These are phyloP conservation scores for Starmera amethionina DNA, from an alignment of 805 yeast genomes.

Conservation along the genomic window DNA sequence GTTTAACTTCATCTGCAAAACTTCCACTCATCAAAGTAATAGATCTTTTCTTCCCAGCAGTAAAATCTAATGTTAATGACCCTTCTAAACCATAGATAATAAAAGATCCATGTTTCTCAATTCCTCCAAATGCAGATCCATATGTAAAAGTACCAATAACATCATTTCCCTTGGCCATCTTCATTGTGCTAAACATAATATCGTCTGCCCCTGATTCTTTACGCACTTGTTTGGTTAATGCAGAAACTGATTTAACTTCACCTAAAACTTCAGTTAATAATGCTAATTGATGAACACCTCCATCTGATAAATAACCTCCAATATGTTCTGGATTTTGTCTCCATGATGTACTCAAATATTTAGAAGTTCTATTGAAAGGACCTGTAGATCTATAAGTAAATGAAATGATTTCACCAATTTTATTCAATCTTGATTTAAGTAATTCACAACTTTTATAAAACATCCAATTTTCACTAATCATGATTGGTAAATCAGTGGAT, in stretches of 20 bases:
- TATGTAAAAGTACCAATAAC: conserved; percentile 79
- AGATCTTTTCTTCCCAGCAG: conserved; percentile 29
- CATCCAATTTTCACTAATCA: conserved; percentile 81
- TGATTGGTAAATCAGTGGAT: conserved; percentile 55
- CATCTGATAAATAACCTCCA: conserved; percentile 89
- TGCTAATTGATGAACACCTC: conserved; percentile 95
- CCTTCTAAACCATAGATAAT: conserved; percentile 76
- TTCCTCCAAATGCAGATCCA: conserved; percentile 80
- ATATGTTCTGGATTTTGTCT: conserved; percentile 84
- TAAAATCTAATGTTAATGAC: conserved; percentile 55
- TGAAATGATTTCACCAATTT: conserved; percentile 63
- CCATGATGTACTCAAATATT: conserved; percentile 71
- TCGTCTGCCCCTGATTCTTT: conserved; percentile 77
- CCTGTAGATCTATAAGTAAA: conserved; percentile 73
- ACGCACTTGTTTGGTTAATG: conserved; percentile 68
- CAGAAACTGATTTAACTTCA: conserved; percentile 58
- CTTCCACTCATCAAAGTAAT: conserved; percentile 23
- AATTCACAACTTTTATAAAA: conserved; percentile 50
- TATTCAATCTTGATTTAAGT: conserved; percentile 47
- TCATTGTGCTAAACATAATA: conserved; percentile 60
- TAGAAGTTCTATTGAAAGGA: conserved; percentile 48
- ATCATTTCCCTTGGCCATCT: conserved; percentile 44
- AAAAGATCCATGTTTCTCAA: conserved; percentile 57
- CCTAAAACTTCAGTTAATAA: conserved; percentile 78
- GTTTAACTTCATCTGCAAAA: conserved; percentile 13